Base-by-base conservation (phyloP, 352 stramenopile genomes). In the Aphanomyces stellatus region DNA sequence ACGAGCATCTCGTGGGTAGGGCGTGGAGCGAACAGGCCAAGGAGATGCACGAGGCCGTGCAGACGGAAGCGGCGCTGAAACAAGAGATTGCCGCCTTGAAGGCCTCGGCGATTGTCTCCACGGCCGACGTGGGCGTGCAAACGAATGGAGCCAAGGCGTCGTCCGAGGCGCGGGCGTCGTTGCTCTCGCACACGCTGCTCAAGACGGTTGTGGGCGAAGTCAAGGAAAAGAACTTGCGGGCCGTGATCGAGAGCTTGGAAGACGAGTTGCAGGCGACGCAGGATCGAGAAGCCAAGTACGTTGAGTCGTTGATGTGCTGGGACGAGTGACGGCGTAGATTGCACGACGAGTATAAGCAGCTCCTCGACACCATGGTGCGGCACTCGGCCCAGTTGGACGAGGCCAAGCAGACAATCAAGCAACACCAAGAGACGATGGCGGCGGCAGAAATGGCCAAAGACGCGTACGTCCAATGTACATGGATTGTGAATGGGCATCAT, bases 1-100 rank as follows among this genome's bases (percentile, higher is more conserved):
- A 49, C 17, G 24, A 33, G 7, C 19, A 35, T 64, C n/a, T 35
- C 6, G n/a, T 46, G 13, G n/a, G 22, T 67, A 67, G 60, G 6
- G 60, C 60, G 15, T 67, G 60, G 60, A 51, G 22, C 19, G 46
- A 67, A 17, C 60, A 67, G 34, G 60, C 60, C 33, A 67, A 67
- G n/a, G 60, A 67, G 34, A 59, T 41, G 34, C 37, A 15, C 35
- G 24, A 67, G 30, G n/a, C 33, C 8, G 13, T 67, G 17, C 60
- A 51, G n/a, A 55, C 25, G 8, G 60, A 67, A n/a, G 40, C 41
- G n/a, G 46, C 49, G n/a, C 30, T 57, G 11, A 57, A 33, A 34
- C 17, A 15, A 19, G 19, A 34, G 10, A 35, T 57, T 7, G 49
- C 25, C 5, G 25, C 25, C 25, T 37, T 57, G n/a, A n/a, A n/a